Percentiles rank a stretch among this genome's conserved stretches.
Evolutionary conservation across 805 yeast genomes (phyloP).

Genomic region (Saturnispora zaruensis): DNA sequence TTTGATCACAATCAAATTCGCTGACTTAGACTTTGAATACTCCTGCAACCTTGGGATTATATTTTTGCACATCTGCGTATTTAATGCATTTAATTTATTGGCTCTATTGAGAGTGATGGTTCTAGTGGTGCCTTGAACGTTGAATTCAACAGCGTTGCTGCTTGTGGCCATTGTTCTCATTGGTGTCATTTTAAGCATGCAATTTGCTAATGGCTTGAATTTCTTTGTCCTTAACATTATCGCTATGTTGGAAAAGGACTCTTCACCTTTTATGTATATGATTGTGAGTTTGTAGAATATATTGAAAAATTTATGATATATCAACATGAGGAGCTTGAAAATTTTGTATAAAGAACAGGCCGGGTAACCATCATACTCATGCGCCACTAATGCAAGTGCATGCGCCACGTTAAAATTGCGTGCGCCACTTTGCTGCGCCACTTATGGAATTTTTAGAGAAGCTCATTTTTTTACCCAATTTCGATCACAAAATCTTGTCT

Average conservation of each 20-base stretch:
- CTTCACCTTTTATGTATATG: neutral
- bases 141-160: constrained; percentile 42
- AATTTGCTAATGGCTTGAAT: neutral
- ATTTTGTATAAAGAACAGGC: neutral
- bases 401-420: neutral
- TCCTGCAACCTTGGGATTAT: constrained; percentile 69
- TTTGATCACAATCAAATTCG: constrained; percentile 58
- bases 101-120: constrained; percentile 73
- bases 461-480: no score
- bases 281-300: neutral
- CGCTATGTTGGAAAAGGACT: neutral
- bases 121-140: constrained; percentile 56
- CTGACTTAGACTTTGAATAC: constrained; percentile 59
- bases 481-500: no score
- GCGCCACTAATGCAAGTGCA: neutral
- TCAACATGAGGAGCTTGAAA: constrained; percentile 2
- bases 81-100: constrained; percentile 75
- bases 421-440: no score
- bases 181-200: neutral
- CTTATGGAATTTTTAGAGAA: no score
- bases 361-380: neutral
- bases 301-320: neutral
- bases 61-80: constrained; percentile 61
- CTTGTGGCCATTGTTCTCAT: constrained; percentile 18
- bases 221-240: neutral